Evolutionary conservation across 208 protist genomes (phyloP), one percentile per base, ranked within the genome.

Genomic region (Phytomonas sp.): DNA sequence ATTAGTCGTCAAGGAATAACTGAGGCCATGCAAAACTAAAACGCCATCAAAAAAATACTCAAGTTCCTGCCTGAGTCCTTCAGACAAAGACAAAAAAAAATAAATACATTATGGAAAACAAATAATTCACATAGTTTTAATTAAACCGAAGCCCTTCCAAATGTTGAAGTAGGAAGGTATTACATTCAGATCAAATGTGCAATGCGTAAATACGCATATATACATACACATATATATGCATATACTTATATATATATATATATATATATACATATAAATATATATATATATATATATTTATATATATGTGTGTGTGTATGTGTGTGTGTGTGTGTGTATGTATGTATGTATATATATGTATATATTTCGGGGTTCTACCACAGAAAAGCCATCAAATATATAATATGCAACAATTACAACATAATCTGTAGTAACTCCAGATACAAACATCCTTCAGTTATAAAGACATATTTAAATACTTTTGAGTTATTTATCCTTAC

Each of bases 91-190:
- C 19, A 63, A 30, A 69, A 64, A 52, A 45, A 73, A 69, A 69
- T 70, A 62, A 62, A 76, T 30, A 69, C 37, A 45, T 67, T 45
- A 67, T 62, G 3, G 42, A 40, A 60, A 66, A 68, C 31, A 65
- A 63, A 29, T 31, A 30, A 67, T 49, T 32, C 69, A 66, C 34
- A 49, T 49, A 49, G 19, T 2, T 19, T 4, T 4, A 49, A 49
- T 29, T 33, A 26, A 34, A 60, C 29, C 29, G 29, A n/a, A 29
- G 31, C 67, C 56, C 67, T 63, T 60, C 29, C 64, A 56, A 29
- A 67, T 49, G 52, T 30, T 29, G 29, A 52, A 34, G 6, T 36
- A 66, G 19, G 30, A 66, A 36, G 40, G 12, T 12, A 49, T 19
- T 49, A 4, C 40, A 49, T 19, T 19, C 40, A 16, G 19, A 49